These are phyloP conservation scores for Rhizophagus sp. DNA, from an alignment of 192 early-diverging fungal species.

Conservation along the genomic window DNA sequence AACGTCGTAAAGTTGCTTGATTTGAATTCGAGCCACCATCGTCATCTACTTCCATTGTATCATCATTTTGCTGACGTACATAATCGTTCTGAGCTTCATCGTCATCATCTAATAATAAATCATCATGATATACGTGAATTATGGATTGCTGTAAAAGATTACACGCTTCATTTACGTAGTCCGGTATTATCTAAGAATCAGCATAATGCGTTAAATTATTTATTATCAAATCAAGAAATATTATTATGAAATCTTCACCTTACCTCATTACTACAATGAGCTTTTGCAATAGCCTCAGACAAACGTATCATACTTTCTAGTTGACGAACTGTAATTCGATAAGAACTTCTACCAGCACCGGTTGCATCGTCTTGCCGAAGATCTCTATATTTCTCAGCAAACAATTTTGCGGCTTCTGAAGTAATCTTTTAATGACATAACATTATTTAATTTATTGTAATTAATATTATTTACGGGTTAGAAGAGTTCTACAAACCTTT, in stretches of 20 bases:
- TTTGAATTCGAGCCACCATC: not conserved
- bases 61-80: not conserved
- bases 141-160: constrained; percentile 87
- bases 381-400: constrained; percentile 85
- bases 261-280: constrained; percentile 68
- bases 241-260: constrained; percentile 7
- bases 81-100: not conserved
- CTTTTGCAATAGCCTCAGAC: constrained; percentile 92
- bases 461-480: not conserved
- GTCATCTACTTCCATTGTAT: constrained; percentile 14
- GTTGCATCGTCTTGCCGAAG: constrained; percentile 85
- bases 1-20: not conserved
- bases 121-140: constrained; percentile 79
- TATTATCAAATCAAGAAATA: not conserved
- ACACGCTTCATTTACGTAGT: constrained; percentile 83
- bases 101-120: constrained; percentile 64
- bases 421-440: constrained; percentile 50
- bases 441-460: not conserved
- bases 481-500: constrained; percentile 44
- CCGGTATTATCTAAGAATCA: constrained; percentile 57
- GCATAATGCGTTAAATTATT: not conserved
- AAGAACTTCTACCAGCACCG: constrained; percentile 67
- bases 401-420: constrained; percentile 69
- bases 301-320: constrained; percentile 95
- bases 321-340: constrained; percentile 96